Evolutionary conservation across 1,284 basidiomycete species (phyloP).

Genomic region (Meripilus lineatus): DNA sequence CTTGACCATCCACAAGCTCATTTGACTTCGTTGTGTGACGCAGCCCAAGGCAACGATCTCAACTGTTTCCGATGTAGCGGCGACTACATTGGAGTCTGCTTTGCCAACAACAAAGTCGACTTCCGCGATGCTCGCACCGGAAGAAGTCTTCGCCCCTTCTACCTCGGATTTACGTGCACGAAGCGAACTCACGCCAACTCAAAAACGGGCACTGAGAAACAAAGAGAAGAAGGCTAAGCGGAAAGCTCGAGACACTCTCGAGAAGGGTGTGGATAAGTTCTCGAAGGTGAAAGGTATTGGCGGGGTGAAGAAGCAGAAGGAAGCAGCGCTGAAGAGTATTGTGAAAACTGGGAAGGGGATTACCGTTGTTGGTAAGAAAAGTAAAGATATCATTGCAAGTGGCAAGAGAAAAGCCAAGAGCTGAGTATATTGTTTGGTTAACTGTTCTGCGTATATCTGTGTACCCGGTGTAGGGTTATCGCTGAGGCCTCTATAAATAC

Average conservation of each 20-base stretch:
- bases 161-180: conserved; percentile 53
- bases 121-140: conserved; percentile 86
- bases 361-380: conserved; percentile 80
- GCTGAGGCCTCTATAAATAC: no score
- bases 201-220: conserved; percentile 72
- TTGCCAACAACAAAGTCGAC: conserved; percentile 79
- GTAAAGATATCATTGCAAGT: conserved; percentile 32
- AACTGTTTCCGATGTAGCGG: conserved; percentile 81
- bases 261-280: conserved; percentile 65
- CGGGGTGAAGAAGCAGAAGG: conserved; percentile 74
- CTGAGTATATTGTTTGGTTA: no score
- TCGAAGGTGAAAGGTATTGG: conserved; percentile 42
- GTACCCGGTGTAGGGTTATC: no score
- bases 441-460: no score
- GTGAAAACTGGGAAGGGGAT: conserved; percentile 84
- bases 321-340: conserved; percentile 71
- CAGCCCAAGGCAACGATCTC: conserved; percentile 90
- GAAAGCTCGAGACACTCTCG: conserved; percentile 66
- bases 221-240: conserved; percentile 76
- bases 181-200: conserved; percentile 81
- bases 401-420: no score
- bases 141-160: conserved; percentile 78
- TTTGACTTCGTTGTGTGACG: conserved; percentile 5
- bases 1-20: background rate
- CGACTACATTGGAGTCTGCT: conserved; percentile 86